A percentile compares a stretch with the other conserved stretches of the same genome.
Evolutionary conservation across 352 stramenopile species (phyloP).

Genomic region (Plasmopara halstedii): DNA sequence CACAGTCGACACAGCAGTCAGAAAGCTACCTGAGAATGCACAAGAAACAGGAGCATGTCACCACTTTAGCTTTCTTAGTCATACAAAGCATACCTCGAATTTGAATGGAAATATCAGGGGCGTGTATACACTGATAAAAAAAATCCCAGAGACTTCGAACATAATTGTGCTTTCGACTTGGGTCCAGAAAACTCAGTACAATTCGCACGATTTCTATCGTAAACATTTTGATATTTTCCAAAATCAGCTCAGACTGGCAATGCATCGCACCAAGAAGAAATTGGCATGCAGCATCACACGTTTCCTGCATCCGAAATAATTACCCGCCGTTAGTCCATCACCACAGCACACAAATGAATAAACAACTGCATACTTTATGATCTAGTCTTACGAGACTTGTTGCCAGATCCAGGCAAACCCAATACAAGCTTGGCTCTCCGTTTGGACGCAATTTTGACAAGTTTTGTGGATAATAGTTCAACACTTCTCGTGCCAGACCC

Average conservation of each 20-base stretch:
- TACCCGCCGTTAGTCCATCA: not conserved
- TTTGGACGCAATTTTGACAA: constrained; percentile 18
- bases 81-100: constrained; percentile 23
- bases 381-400: constrained; percentile 45
- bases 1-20: constrained; percentile 25
- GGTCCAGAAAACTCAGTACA: constrained; percentile 41
- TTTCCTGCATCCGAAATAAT: constrained; percentile 43
- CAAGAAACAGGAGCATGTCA: not conserved
- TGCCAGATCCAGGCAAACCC: constrained; percentile 34
- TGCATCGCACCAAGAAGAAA: constrained; percentile 47
- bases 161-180: constrained; percentile 39
- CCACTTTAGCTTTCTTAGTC: not conserved
- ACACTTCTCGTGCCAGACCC: constrained; percentile 26
- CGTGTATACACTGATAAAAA: constrained; percentile 64
- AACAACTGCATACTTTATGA: constrained; percentile 35
- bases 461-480: constrained; percentile 36
- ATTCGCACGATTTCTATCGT: constrained; percentile 31
- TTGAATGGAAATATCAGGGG: constrained; percentile 34
- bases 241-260: constrained; percentile 18
- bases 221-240: constrained; percentile 30
- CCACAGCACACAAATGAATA: not conserved
- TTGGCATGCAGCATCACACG: constrained; percentile 56
- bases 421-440: constrained; percentile 28
- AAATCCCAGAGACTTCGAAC: constrained; percentile 59
- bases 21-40: constrained; percentile 32